Percentiles rank a stretch among this genome's conserved stretches.
phyloP scores from a whole-genome alignment of 148 eudicot genomes.

The Vaccinium macrocarpon region DNA sequence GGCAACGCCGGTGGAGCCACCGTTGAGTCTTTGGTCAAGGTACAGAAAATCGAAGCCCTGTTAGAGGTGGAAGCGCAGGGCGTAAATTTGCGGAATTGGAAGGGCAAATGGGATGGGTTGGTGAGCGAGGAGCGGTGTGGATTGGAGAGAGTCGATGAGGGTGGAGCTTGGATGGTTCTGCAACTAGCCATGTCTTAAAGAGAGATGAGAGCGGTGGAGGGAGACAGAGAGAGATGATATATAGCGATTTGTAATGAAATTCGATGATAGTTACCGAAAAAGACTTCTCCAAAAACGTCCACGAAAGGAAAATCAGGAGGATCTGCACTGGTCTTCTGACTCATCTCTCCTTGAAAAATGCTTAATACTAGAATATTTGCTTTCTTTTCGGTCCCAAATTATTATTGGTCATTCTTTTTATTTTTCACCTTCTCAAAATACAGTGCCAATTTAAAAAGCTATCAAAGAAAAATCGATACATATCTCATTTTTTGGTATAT shows the following conservation, averaged over 20 bases:
- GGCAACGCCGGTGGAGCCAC: slow-evolving; percentile 23
- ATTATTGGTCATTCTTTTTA: too few relatives aligned
- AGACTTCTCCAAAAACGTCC: too few relatives aligned
- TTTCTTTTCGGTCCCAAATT: too few relatives aligned
- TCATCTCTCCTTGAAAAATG: too few relatives aligned
- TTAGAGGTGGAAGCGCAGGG: slow-evolving; percentile 11
- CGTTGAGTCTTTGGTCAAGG: slow-evolving; percentile 27
- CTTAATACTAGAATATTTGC: too few relatives aligned
- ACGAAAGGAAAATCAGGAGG: too few relatives aligned
- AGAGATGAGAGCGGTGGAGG: neutral
- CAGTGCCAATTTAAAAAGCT: too few relatives aligned
- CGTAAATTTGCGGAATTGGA: slow-evolving; percentile 29
- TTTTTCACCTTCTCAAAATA: too few relatives aligned
- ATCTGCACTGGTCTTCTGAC: too few relatives aligned
- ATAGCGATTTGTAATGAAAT: neutral
- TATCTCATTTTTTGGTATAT: too few relatives aligned
- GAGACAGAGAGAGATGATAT: neutral
- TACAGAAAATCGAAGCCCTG: slow-evolving; percentile 35
- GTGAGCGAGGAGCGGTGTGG: slow-evolving; percentile 27
- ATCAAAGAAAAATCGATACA: too few relatives aligned
- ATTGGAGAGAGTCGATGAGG: slow-evolving; percentile 20
- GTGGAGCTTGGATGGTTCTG: slow-evolving; percentile 19
- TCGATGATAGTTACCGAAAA: too few relatives aligned
- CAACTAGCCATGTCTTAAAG: slow-evolving; percentile 42
- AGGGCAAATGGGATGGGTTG: slow-evolving; percentile 19